Percentiles rank a stretch among this genome's conserved stretches.
Evolutionary conservation across 139 green algal genomes (phyloP).

Genomic region (Chloropicon primus): DNA sequence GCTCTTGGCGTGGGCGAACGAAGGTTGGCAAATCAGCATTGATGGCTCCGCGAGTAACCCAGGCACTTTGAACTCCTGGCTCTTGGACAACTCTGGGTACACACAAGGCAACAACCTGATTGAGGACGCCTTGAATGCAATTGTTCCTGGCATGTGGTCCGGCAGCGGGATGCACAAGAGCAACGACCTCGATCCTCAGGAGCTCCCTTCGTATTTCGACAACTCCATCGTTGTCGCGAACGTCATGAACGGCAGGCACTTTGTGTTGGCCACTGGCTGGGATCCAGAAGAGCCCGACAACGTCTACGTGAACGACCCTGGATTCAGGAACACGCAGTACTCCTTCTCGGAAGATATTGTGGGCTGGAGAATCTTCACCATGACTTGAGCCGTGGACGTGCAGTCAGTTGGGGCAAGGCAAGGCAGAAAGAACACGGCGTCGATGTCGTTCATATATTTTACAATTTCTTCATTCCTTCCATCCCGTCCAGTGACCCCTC

Average conservation of each 20-base stretch:
- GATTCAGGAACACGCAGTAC: neutral
- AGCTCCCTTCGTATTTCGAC: neutral
- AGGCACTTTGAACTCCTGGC: neutral
- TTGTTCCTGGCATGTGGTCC: neutral
- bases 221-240: neutral
- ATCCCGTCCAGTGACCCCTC: too few species aligned
- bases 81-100: neutral
- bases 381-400: too few species aligned
- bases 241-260: neutral
- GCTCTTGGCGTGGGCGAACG: too few species aligned
- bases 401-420: too few species aligned
- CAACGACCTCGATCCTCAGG: neutral
- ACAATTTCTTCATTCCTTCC: too few species aligned
- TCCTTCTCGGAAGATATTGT: neutral
- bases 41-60: neutral
- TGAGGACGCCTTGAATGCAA: neutral
- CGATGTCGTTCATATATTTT: too few species aligned
- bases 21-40: neutral
- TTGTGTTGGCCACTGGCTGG: neutral
- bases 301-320: neutral
- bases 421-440: too few species aligned
- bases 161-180: neutral
- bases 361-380: neutral
- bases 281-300: neutral
- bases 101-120: neutral